These are phyloP conservation scores for Lipomyces japonicus DNA, from an alignment of 805 yeast species.

Conservation along the genomic window DNA sequence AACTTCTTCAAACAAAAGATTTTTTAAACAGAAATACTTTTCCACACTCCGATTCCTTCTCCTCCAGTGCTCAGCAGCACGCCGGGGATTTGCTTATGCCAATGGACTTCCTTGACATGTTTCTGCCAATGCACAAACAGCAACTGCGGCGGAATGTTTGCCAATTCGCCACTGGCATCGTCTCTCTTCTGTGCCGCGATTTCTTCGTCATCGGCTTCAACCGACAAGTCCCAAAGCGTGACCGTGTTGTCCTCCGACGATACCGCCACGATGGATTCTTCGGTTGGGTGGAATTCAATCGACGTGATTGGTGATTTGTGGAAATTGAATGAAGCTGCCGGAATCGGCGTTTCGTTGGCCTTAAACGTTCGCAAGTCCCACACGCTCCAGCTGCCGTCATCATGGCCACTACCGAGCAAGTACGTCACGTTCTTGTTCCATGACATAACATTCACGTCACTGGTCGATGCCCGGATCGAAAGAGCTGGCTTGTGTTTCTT, in stretches of 20 bases:
- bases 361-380: slow-evolving; percentile 93
- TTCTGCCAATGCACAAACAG: slow-evolving; percentile 97
- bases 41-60: slow-evolving; percentile 93
- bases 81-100: slow-evolving; percentile 98
- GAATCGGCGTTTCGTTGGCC: slow-evolving; percentile 54
- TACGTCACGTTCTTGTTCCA: slow-evolving; percentile 90
- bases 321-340: slow-evolving; percentile 93
- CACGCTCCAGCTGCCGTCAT: slow-evolving; percentile 95
- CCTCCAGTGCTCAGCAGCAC: slow-evolving; percentile 91
- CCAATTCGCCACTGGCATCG: slow-evolving; percentile 59
- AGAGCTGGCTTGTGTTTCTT: slow-evolving; percentile 89
- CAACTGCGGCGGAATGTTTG: slow-evolving; percentile 91
- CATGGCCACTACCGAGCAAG: slow-evolving; percentile 91
- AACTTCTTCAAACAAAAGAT: not conserved
- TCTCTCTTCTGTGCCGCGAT: slow-evolving; percentile 79
- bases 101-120: slow-evolving; percentile 94
- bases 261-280: slow-evolving; percentile 92
- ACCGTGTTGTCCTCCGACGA: slow-evolving; percentile 96
- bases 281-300: slow-evolving; percentile 89
- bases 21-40: slow-evolving; percentile 84
- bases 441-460: slow-evolving; percentile 91
- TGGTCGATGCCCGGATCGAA: slow-evolving; percentile 69
- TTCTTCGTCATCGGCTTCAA: slow-evolving; percentile 98
- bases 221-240: slow-evolving; percentile 96
- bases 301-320: slow-evolving; percentile 92